These are phyloP conservation scores for Citrus maxima DNA, from an alignment of 345 rosid species.

Conservation along the genomic window DNA sequence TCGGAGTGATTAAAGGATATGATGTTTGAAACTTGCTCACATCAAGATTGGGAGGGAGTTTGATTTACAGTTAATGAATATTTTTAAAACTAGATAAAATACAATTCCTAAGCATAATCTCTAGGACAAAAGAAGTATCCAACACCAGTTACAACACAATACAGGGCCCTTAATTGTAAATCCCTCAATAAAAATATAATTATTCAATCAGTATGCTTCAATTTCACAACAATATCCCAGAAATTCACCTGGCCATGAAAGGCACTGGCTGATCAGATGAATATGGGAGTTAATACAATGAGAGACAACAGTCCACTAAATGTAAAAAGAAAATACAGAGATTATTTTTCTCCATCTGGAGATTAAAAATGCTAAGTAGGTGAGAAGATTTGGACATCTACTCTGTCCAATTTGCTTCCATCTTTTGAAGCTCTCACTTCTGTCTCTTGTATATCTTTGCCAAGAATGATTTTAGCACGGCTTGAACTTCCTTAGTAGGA, in stretches of 20 bases:
- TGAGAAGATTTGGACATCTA: neutral
- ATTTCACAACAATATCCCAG: neutral
- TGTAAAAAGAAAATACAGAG: neutral
- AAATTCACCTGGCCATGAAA: neutral
- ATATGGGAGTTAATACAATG: neutral
- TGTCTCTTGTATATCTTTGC: constrained; percentile 48
- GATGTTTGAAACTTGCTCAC: neutral
- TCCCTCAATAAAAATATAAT: neutral
- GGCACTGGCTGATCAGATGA: neutral
- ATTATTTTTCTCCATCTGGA: neutral
- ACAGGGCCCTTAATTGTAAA: neutral
- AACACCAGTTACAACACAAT: neutral
- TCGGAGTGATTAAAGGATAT: neutral
- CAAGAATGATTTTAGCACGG: constrained; percentile 39
- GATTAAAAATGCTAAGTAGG: neutral
- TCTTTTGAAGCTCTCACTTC: constrained; percentile 14
- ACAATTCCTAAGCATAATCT: neutral
- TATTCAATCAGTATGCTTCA: neutral
- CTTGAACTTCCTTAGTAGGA: constrained; percentile 35
- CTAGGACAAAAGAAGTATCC: neutral
- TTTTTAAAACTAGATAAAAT: too few species aligned
- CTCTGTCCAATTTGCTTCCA: neutral
- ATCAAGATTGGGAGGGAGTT: neutral
- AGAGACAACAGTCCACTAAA: neutral
- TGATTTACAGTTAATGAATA: too few species aligned